These are phyloP conservation scores for Pseudocercospora vitis DNA, from an alignment of 2,329 filamentous ascomycete genomes.

Conservation along the genomic window DNA sequence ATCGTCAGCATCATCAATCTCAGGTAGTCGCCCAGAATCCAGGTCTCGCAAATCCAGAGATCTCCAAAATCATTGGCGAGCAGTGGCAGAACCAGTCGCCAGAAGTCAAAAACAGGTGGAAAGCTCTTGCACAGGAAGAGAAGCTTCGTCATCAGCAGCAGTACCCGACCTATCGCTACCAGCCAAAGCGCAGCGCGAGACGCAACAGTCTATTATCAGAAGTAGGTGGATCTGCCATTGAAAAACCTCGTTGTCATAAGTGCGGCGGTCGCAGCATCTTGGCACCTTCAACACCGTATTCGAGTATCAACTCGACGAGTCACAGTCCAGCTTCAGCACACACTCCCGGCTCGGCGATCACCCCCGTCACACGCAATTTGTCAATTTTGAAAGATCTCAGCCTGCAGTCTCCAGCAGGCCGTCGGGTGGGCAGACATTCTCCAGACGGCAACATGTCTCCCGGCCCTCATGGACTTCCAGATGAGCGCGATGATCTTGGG, in stretches of 20 bases:
- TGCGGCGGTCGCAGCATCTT: slow-evolving; percentile 69
- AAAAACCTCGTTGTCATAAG: slow-evolving; percentile 62
- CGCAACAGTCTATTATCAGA: slow-evolving; percentile 37
- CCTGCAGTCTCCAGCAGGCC: slow-evolving; percentile 38
- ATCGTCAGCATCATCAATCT: slow-evolving; percentile 88
- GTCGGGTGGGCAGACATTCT: slow-evolving; percentile 27
- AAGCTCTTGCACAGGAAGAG: slow-evolving; percentile 85
- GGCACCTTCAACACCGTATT: slow-evolving; percentile 59
- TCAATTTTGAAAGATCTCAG: slow-evolving; percentile 39
- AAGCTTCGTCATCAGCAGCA: slow-evolving; percentile 84
- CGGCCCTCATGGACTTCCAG: slow-evolving; percentile 28
- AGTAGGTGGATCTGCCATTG: slow-evolving; percentile 32
- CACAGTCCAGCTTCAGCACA: slow-evolving; percentile 34
- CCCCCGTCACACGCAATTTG: slow-evolving; percentile 39
- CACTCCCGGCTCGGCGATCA: slow-evolving; percentile 35
- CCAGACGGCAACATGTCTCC: slow-evolving; percentile 37
- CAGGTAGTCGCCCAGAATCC: slow-evolving; percentile 78
- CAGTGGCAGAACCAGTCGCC: slow-evolving; percentile 80
- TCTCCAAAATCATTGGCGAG: slow-evolving; percentile 94
- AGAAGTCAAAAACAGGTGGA: slow-evolving; percentile 81
- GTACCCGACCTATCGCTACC: slow-evolving; percentile 93
- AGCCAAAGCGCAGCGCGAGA: slow-evolving; percentile 66
- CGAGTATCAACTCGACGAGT: slow-evolving; percentile 24
- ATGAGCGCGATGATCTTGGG: slow-evolving; percentile 44
- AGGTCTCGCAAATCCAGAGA: slow-evolving; percentile 90